A percentile compares a stretch with the other conserved stretches of the same genome.
Conservation (phyloP, 192 early-diverging fungal genomes). For the Coemansia sp. region DNA sequence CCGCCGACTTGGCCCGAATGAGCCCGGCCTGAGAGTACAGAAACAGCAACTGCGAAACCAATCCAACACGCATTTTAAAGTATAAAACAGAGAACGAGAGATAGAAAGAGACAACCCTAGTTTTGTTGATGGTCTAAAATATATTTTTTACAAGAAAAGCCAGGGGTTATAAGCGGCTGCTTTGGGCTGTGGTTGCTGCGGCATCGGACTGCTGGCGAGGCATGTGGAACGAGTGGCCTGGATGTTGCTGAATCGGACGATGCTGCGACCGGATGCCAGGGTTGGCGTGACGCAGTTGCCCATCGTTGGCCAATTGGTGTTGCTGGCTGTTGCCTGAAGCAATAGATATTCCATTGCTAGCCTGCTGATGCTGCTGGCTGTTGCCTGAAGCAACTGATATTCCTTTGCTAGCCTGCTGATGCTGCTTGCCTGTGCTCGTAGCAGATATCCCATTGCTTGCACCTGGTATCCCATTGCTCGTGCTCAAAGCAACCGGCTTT, state of each 20-base stretch:
- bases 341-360: too few species aligned
- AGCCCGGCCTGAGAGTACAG: neutral
- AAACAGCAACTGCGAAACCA: neutral
- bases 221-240: neutral
- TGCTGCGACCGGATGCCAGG: neutral
- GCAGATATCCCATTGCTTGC: neutral
- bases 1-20: neutral
- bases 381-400: neutral
- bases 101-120: too few species aligned
- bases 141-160: too few species aligned
- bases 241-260: constrained; percentile 8
- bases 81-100: neutral
- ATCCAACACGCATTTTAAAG: constrained; percentile 3
- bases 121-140: too few species aligned
- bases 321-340: neutral
- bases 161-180: too few species aligned
- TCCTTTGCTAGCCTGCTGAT: too few species aligned
- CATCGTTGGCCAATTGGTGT: neutral
- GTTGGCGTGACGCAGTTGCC: neutral
- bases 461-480: neutral
- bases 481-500: neutral
- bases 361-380: neutral
- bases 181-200: neutral
- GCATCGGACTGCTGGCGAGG: neutral
- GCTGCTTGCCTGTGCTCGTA: neutral